Base-by-base conservation (phyloP, 1,284 basidiomycete genomes). In the Ganoderma leucocontextum region DNA sequence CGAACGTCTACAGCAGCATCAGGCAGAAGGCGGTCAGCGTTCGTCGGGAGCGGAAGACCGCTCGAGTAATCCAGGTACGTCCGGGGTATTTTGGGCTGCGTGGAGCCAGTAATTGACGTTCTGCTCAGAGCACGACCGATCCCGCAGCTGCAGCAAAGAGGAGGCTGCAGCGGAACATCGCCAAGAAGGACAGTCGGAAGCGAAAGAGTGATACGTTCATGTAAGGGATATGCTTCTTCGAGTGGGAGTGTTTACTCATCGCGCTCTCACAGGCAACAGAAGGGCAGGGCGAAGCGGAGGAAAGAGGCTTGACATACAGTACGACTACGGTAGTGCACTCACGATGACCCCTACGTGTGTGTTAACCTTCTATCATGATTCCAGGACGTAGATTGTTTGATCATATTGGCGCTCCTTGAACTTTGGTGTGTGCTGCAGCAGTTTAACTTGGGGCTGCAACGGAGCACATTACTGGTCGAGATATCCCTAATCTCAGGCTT, bases 121-220 rank as follows among this genome's bases (percentile, higher is more conserved):
- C 6, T 13, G 19, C 38, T 17, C 76, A 88, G 85, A 88, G 84
- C 3, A 86, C 91, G 19, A 89, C 86, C 9, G 87, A 95, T 74
- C 95, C 95, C 1, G 91, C 92, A 76, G 86, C 86, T 4, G 90
- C 92, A n/a, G 92, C 91, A 29, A 91, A 88, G 79, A 85, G 94
- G 71, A 95, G 90, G 78, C 77, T 88, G 67, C 89, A 91, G 69
- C 80, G 88, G 72, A 92, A 93, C 73, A 80, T 80, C 10, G 82
- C 86, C 71, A 95, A 95, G 82, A 92, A 95, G 80, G 92, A 94
- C 72, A 92, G 92, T 73, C 86, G 91, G 77, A 96, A 96, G 78
- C 82, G 94, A 75, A 95, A 95, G 80, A 86, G 84, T 58, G 79
- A 84, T 47, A 77, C 80, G 22, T 91, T 89, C 76, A 83, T 83